A percentile compares a stretch with the other conserved stretches of the same genome.
These are phyloP conservation scores for Petrea volubilis DNA, from an alignment of 257 asterid genomes.

Conservation along the genomic window DNA sequence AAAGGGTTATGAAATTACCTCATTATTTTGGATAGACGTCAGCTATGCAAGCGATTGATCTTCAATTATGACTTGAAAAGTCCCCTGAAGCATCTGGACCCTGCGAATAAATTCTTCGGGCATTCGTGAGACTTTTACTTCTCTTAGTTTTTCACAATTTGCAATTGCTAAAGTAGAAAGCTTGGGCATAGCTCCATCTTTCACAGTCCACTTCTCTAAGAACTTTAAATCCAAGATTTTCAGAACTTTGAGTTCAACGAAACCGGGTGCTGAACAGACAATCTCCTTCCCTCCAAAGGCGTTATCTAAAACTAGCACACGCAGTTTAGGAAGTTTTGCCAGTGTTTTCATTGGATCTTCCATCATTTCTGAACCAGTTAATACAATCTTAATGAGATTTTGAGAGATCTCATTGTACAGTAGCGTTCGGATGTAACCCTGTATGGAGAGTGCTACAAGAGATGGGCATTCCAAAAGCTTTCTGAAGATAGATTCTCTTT, in stretches of 20 bases:
- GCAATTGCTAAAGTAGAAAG: conserved; percentile 4
- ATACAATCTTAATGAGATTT: not conserved
- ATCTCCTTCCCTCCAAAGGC: conserved; percentile 4
- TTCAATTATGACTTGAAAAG: too few relatives aligned
- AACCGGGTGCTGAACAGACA: not conserved
- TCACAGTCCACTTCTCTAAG: conserved; percentile 6
- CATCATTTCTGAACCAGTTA: not conserved
- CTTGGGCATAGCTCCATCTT: conserved; percentile 20
- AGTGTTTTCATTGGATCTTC: conserved; percentile 24
- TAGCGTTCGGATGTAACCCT: conserved; percentile 1
- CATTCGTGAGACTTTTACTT: too few relatives aligned
- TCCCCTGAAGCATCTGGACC: too few relatives aligned
- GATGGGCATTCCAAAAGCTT: not conserved
- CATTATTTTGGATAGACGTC: too few relatives aligned
- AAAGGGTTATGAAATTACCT: too few relatives aligned
- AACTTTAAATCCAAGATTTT: not conserved
- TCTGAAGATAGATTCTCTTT: conserved; percentile 7
- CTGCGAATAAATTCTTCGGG: too few relatives aligned
- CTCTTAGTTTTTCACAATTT: not conserved
- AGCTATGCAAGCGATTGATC: too few relatives aligned
- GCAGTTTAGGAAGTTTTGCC: conserved; percentile 15
- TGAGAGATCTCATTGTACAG: not conserved
- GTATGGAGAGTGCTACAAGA: not conserved
- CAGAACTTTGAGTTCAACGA: conserved; percentile 13
- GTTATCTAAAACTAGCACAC: not conserved